A percentile compares a stretch with the other conserved stretches of the same genome.
Conservation (phyloP, 345 rosid species). For the Citrus trifoliata region DNA sequence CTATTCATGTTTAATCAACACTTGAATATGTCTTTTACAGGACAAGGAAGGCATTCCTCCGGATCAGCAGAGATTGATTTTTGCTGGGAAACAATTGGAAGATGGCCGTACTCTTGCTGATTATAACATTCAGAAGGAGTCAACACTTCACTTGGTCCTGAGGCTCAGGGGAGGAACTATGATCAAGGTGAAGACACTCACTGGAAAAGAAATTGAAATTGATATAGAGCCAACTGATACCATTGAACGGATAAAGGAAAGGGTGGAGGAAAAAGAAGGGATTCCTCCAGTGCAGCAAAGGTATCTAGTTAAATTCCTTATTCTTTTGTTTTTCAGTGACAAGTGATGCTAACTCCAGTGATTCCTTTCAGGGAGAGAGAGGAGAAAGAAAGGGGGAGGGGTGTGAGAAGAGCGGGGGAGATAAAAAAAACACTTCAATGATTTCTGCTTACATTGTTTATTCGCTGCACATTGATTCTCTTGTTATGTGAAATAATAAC, state of each 20-base stretch:
- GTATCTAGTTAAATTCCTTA: constrained; percentile 18
- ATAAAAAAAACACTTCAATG: neutral
- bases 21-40: constrained; percentile 25
- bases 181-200: constrained; percentile 94
- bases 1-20: neutral
- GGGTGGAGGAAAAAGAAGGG: constrained; percentile 97
- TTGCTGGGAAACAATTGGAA: constrained; percentile 94
- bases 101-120: constrained; percentile 91
- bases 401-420: too few species aligned
- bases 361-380: neutral
- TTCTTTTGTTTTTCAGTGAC: neutral
- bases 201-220: constrained; percentile 94
- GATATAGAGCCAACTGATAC: constrained; percentile 94
- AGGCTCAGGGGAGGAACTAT: constrained; percentile 97
- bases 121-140: constrained; percentile 93
- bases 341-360: neutral
- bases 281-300: constrained; percentile 99
- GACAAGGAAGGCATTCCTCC: constrained; percentile 99
- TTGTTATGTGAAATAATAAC: neutral
- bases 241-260: constrained; percentile 89
- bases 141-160: constrained; percentile 84
- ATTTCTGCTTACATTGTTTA: neutral
- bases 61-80: constrained; percentile 90
- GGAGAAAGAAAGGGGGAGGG: too few species aligned
- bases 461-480: neutral